These are phyloP conservation scores for Candida caryicola DNA, from an alignment of 805 yeast species.

Conservation along the genomic window DNA sequence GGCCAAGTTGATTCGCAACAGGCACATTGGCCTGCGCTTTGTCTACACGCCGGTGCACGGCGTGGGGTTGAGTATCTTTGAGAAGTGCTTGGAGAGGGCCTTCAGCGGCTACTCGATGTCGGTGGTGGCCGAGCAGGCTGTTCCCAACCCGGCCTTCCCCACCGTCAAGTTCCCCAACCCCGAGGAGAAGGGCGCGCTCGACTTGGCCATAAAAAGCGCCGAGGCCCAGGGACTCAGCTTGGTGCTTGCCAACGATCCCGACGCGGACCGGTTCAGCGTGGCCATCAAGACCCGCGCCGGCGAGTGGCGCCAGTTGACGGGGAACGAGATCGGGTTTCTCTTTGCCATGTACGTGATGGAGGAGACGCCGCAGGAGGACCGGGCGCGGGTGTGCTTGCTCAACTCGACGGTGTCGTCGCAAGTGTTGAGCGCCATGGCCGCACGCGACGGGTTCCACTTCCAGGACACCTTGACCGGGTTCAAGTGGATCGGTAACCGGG, in stretches of 20 bases:
- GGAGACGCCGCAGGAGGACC: slow-evolving; percentile 21
- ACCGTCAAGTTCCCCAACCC: slow-evolving; percentile 93
- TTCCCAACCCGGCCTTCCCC: slow-evolving; percentile 82
- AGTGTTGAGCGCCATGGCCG: slow-evolving; percentile 68
- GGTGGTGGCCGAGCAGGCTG: slow-evolving; percentile 60
- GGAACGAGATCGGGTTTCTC: slow-evolving; percentile 85
- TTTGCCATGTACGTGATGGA: slow-evolving; percentile 67
- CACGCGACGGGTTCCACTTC: slow-evolving; percentile 54
- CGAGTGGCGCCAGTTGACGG: slow-evolving; percentile 77
- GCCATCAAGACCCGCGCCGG: slow-evolving; percentile 52
- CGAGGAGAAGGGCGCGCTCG: slow-evolving; percentile 90
- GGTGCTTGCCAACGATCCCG: slow-evolving; percentile 92
- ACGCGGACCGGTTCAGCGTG: slow-evolving; percentile 89
- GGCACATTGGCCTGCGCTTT: slow-evolving; percentile 39
- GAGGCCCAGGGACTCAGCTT: slow-evolving; percentile 46
- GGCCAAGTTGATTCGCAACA: slow-evolving; percentile 28
- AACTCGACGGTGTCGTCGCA: slow-evolving; percentile 94
- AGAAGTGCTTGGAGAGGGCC: slow-evolving; percentile 31
- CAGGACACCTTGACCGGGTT: slow-evolving; percentile 91
- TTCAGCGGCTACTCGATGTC: slow-evolving; percentile 34
- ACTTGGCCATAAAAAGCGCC: slow-evolving; percentile 64
- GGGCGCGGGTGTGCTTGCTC: slow-evolving; percentile 51
- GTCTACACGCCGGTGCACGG: slow-evolving; percentile 97
- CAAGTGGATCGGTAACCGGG: slow-evolving; percentile 94
- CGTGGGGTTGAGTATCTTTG: slow-evolving; percentile 70